These are phyloP conservation scores for Candida ovalis DNA, from an alignment of 805 yeast species.

Conservation along the genomic window DNA sequence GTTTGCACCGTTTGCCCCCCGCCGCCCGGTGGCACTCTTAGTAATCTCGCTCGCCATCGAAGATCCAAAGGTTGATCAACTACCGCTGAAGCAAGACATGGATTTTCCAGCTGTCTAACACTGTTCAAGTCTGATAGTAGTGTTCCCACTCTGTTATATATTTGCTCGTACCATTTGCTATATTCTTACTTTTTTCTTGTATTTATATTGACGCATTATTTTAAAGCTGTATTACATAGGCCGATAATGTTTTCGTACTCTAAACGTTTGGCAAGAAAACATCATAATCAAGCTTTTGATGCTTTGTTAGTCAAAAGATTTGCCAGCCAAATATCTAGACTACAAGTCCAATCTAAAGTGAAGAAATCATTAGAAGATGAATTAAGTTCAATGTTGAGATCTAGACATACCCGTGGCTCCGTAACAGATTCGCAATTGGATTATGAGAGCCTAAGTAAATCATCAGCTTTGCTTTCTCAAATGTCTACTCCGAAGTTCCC, in stretches of 20 bases:
- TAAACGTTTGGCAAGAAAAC: conserved; percentile 9
- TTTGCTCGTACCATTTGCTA: too few species aligned
- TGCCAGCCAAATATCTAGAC: conserved; percentile 18
- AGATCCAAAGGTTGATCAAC: not conserved
- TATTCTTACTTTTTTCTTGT: not conserved
- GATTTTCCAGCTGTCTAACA: not conserved
- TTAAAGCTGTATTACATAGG: not conserved
- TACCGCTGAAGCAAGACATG: not conserved
- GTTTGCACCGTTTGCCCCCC: not conserved
- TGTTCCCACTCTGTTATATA: not conserved
- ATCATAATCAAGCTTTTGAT: not conserved
- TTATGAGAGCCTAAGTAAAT: not conserved
- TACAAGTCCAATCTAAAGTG: conserved; percentile 15
- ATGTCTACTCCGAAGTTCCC: not conserved
- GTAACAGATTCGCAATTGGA: not conserved
- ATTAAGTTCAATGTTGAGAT: not conserved
- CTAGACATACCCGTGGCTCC: not conserved
- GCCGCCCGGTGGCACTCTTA: not conserved
- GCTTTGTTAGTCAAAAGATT: conserved; percentile 6
- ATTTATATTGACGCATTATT: not conserved
- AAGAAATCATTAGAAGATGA: conserved; percentile 13
- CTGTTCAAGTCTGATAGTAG: too few species aligned
- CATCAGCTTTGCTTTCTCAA: not conserved
- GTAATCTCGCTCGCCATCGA: conserved; percentile 1
- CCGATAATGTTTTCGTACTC: conserved; percentile 16